Conservation (phyloP, 352 stramenopile species). For the Aphanomyces euteiches region DNA sequence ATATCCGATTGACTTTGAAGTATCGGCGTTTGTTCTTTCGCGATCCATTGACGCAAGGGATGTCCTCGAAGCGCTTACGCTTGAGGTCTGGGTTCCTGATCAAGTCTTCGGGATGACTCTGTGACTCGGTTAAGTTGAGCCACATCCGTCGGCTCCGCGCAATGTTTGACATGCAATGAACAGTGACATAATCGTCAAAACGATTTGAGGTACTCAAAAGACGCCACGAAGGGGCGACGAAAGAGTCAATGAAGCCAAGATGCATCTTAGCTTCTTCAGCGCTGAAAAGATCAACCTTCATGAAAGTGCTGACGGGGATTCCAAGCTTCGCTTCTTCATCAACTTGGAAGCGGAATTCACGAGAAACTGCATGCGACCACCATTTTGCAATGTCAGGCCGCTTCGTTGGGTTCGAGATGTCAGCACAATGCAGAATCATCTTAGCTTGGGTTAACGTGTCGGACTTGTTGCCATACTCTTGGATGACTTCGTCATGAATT, state of each 20-base stretch:
- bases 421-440: constrained; percentile 28
- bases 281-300: constrained; percentile 23
- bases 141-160: not conserved
- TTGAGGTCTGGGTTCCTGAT: not conserved
- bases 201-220: not conserved
- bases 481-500: constrained; percentile 10
- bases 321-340: constrained; percentile 5
- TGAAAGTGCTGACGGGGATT: constrained; percentile 21
- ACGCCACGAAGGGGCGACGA: constrained; percentile 2
- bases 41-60: not conserved
- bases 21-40: not conserved
- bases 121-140: not conserved
- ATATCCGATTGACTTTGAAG: constrained; percentile 3
- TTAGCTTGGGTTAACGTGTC: constrained; percentile 4
- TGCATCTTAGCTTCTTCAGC: constrained; percentile 23
- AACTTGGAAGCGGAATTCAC: constrained; percentile 22
- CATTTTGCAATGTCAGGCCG: constrained; percentile 15
- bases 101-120: not conserved
- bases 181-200: constrained; percentile 3
- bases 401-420: constrained; percentile 30
- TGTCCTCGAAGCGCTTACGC: not conserved
- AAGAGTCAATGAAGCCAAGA: constrained; percentile 25
- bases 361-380: constrained; percentile 16
- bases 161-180: constrained; percentile 17
- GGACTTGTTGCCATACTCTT: not conserved